Conservation (phyloP, 2,329 filamentous ascomycete genomes). For the Fusarium armeniacum region DNA sequence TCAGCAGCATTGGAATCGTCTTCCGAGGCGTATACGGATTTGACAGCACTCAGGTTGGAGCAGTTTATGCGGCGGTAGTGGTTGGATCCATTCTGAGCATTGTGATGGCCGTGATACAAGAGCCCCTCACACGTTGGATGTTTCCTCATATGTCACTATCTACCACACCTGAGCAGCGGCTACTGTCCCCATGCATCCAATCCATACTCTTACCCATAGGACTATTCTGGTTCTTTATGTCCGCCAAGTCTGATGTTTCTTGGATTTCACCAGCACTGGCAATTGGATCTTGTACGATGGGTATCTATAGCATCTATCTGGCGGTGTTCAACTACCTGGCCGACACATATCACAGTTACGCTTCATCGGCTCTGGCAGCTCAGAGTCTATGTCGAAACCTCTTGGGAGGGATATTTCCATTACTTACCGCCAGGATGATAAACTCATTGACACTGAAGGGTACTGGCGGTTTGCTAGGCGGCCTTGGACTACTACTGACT, state of each 20-base stretch:
- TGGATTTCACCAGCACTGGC: constrained; percentile 76
- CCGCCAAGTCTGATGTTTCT: constrained; percentile 63
- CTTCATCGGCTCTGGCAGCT: constrained; percentile 86
- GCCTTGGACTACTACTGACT: constrained; percentile 70
- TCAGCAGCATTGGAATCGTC: constrained; percentile 71
- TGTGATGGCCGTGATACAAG: constrained; percentile 68
- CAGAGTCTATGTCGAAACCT: constrained; percentile 91
- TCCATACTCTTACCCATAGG: constrained; percentile 74
- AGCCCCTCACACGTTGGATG: constrained; percentile 67
- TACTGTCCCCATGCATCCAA: constrained; percentile 75
- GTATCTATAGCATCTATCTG: constrained; percentile 77
- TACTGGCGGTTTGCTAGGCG: constrained; percentile 74
- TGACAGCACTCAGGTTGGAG: constrained; percentile 69
- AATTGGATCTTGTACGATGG: constrained; percentile 73
- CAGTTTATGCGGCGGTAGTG: constrained; percentile 69
- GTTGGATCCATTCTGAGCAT: constrained; percentile 62
- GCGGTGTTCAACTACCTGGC: constrained; percentile 91
- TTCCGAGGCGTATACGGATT: constrained; percentile 74
- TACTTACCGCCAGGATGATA: constrained; percentile 83
- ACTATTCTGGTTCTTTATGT: constrained; percentile 80
- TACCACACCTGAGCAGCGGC: constrained; percentile 68
- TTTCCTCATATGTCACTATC: constrained; percentile 49
- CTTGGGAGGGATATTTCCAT: constrained; percentile 82
- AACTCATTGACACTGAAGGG: constrained; percentile 68
- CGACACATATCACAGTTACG: constrained; percentile 89